Conservation (phyloP, 768 basidiomycete species). For the Phaffia tasmanica region DNA sequence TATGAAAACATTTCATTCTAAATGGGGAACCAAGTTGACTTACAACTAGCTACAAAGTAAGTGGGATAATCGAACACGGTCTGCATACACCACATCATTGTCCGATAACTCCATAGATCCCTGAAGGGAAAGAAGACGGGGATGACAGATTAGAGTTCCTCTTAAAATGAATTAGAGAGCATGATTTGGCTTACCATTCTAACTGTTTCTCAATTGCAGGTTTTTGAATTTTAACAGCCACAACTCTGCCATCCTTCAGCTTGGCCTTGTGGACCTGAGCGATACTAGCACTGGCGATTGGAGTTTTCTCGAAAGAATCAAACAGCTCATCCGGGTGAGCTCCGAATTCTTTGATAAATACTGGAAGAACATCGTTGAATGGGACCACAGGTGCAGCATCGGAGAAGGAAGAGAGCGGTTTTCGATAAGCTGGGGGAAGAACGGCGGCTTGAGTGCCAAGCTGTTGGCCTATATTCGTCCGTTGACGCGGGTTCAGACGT, state of each 20-base stretch:
- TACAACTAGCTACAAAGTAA: constrained; percentile 24
- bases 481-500: too few species aligned
- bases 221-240: constrained; percentile 90
- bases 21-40: not conserved
- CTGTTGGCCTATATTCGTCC: constrained; percentile 46
- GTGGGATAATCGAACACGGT: constrained; percentile 68
- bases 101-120: constrained; percentile 52
- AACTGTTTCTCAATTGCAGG: constrained; percentile 76
- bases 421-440: constrained; percentile 68
- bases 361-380: constrained; percentile 8
- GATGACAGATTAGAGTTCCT: not conserved
- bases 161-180: not conserved
- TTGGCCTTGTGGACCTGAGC: constrained; percentile 81
- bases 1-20: not conserved
- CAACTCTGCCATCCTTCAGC: constrained; percentile 46
- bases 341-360: constrained; percentile 41
- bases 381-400: constrained; percentile 74
- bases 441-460: constrained; percentile 76
- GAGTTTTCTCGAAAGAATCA: constrained; percentile 59
- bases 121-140: not conserved
- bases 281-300: constrained; percentile 78
- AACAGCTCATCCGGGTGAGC: constrained; percentile 61
- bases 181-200: constrained; percentile 45
- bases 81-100: constrained; percentile 39
- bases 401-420: constrained; percentile 69